A percentile compares a stretch with the other conserved stretches of the same genome.
phyloP scores from a whole-genome alignment of 768 basidiomycete genomes.

The Polyporus arcularius region DNA sequence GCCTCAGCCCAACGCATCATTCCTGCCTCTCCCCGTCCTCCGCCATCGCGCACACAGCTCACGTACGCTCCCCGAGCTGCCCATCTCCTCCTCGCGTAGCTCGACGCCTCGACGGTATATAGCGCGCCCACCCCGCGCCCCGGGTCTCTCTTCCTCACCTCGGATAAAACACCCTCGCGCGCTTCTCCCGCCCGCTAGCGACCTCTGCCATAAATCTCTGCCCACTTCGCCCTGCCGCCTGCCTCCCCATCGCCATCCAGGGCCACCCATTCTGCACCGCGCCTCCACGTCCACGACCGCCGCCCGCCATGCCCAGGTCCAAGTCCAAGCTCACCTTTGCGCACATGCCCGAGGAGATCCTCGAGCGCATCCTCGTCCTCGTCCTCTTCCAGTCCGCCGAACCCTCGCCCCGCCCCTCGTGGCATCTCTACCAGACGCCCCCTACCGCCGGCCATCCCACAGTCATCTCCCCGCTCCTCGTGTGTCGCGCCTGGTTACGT shows the following conservation, averaged over 20 bases:
- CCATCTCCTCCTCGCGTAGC: constrained; percentile 5
- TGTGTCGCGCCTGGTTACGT: constrained; percentile 52
- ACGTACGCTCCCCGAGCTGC: constrained; percentile 11
- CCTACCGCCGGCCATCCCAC: constrained; percentile 16
- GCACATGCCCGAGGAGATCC: constrained; percentile 44
- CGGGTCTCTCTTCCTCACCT: constrained; percentile 12
- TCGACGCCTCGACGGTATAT: background rate
- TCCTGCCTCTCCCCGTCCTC: background rate
- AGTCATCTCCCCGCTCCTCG: constrained; percentile 47
- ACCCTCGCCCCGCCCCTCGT: constrained; percentile 24
- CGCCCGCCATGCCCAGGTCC: background rate
- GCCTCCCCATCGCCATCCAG: constrained; percentile 1
- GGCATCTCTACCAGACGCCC: constrained; percentile 17
- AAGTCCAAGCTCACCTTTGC: constrained; percentile 25
- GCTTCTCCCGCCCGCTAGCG: constrained; percentile 7
- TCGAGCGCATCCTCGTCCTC: constrained; percentile 46
- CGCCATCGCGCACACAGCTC: constrained; percentile 1
- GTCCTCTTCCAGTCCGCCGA: constrained; percentile 28
- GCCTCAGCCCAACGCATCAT: background rate
- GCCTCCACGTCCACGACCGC: background rate
- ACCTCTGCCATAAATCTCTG: constrained; percentile 12
- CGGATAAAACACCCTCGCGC: constrained; percentile 14
- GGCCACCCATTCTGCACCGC: background rate
- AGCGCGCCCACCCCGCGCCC: constrained; percentile 12
- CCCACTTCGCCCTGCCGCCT: background rate